Percentiles rank a stretch among this genome's conserved stretches.
phyloP scores from a whole-genome alignment of 1,284 basidiomycete genomes.

The Rhodotorula sp. region DNA sequence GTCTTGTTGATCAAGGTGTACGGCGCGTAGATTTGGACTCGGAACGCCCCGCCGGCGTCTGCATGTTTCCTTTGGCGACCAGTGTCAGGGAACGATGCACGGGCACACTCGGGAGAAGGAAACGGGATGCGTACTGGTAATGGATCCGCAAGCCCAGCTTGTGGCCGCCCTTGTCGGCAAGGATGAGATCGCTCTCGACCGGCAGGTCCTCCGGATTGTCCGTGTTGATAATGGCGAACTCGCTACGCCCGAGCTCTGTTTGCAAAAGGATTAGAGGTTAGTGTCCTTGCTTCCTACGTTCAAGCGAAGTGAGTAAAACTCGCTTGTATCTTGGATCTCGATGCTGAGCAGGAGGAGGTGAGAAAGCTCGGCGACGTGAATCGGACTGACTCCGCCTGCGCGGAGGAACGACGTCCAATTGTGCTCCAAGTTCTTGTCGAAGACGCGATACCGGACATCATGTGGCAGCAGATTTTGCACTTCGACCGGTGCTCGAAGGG shows the following conservation, averaged over 20 bases:
- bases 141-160: conserved; percentile 82
- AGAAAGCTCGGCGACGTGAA: conserved; percentile 93
- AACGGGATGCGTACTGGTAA: conserved; percentile 68
- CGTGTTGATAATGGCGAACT: conserved; percentile 96
- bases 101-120: neutral
- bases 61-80: conserved; percentile 63
- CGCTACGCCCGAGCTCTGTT: conserved; percentile 85
- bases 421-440: conserved; percentile 91
- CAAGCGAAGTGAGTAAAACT: conserved; percentile 35
- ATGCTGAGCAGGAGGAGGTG: conserved; percentile 92
- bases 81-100: neutral
- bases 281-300: too few relatives aligned
- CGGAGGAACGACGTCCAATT: conserved; percentile 81
- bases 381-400: conserved; percentile 91
- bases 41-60: conserved; percentile 95
- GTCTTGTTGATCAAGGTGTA: conserved; percentile 95
- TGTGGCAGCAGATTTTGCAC: conserved; percentile 95
- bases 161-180: conserved; percentile 73
- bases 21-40: conserved; percentile 92
- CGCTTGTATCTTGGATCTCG: conserved; percentile 83
- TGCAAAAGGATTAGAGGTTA: too few relatives aligned
- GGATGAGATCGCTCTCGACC: conserved; percentile 67
- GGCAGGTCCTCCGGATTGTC: conserved; percentile 90
- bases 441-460: conserved; percentile 90
- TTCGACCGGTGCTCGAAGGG: conserved; percentile 91